Evolutionary conservation across 108 stramenopile species (phyloP), one percentile per base, ranked within the genome.

Genomic region (Aurantiochytrium sp.): DNA sequence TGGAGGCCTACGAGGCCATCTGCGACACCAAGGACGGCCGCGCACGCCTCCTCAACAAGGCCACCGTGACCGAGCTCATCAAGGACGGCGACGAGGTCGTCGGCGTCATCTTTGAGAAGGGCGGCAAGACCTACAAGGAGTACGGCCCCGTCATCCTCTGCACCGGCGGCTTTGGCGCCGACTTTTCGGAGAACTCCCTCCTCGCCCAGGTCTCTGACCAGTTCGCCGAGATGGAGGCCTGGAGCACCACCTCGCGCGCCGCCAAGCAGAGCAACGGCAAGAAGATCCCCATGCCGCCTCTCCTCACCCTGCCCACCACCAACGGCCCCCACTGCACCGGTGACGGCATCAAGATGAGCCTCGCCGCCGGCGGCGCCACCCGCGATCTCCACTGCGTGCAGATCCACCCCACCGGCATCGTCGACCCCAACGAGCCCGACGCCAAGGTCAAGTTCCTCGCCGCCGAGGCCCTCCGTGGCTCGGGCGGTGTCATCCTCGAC

Each of bases 361-460:
- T 95, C 17, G 89, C 92, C 4, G 88, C 95, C 48, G 98, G 97
- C 69, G 98, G 97, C 2, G 95, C 89, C 21, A 92, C 94, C 31
- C 92, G 96, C 15, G 97, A 98, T 69, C 97, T 99, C 97, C 96
- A 97, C 55, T 95, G 96, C 90, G 95, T 97, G 19, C 97, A 99
- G 92, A 89, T 99, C 31, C 98, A 99, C 88, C 98, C 98, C 21
- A 99, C 98, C 27, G 97, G 96, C 32, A 96, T 97, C 91, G 95
- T 98, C 8, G 96, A 98, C 89, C 97, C 98, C 17, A 89, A 90
- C 41, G 96, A 98, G 89, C 97, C 97, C 15, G 73, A 87, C 4
- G 95, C 96, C 88, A 94, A 93, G 19, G 94, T 92, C 86, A 98
- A 98, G 89, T 92, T 97, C 69, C 89, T 94, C 59, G 87, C 88